phyloP scores from a whole-genome alignment of 192 early-diverging fungal species.

The Neocallimastix lanati region DNA sequence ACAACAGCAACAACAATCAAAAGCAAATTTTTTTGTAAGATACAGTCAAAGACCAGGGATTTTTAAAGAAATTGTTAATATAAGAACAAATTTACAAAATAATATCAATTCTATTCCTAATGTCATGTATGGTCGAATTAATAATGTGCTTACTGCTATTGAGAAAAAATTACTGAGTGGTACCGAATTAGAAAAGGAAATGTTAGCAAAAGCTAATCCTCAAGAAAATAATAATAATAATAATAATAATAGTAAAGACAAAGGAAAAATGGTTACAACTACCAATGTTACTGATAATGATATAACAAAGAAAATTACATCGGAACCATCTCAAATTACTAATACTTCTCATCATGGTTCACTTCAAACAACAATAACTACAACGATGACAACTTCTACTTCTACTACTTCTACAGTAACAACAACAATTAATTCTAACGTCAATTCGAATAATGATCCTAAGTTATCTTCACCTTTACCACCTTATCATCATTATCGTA shows the following conservation, averaged over 20 bases:
- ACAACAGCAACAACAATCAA: background rate
- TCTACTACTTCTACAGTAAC: background rate
- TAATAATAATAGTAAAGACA: too few species aligned
- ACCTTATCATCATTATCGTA: background rate
- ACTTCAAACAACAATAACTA: background rate
- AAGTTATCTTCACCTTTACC: background rate
- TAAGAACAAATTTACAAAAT: background rate
- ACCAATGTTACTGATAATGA: too few species aligned
- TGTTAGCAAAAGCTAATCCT: background rate
- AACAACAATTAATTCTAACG: background rate
- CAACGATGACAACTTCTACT: background rate
- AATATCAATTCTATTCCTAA: background rate
- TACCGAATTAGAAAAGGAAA: background rate
- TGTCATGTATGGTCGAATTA: background rate
- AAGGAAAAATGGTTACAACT: too few species aligned
- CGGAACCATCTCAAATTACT: background rate
- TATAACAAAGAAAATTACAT: background rate
- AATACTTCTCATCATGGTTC: background rate
- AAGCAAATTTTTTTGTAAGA: background rate
- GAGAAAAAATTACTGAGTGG: background rate
- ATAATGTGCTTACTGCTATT: background rate
- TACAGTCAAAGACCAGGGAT: background rate
- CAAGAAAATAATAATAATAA: background rate
- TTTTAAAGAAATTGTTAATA: background rate
- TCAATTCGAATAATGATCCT: background rate